Percentiles rank a stretch among this genome's conserved stretches.
Evolutionary conservation across 306 rosid species (phyloP).

Genomic region (Cucumis hystrix): DNA sequence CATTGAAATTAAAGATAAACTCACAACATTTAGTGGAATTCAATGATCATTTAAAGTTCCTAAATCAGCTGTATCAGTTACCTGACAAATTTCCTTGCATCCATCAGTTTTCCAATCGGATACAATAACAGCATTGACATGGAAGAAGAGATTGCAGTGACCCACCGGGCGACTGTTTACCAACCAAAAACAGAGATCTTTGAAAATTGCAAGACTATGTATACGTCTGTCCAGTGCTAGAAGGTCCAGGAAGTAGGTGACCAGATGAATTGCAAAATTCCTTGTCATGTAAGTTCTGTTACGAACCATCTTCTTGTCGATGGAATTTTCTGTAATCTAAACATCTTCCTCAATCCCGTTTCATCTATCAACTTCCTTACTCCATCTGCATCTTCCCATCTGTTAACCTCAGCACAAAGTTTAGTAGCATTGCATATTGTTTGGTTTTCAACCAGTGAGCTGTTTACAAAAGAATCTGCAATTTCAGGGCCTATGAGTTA

Average conservation of each 20-base stretch:
- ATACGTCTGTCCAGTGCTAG: no score
- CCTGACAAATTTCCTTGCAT: background rate
- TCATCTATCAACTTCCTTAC: conserved; percentile 6
- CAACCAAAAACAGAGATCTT: no score
- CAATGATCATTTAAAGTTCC: background rate
- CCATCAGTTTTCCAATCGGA: background rate
- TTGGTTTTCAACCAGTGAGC: background rate
- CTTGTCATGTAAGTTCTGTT: no score
- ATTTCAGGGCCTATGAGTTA: background rate
- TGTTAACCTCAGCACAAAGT: background rate
- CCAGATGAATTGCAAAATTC: no score
- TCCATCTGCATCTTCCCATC: conserved; percentile 7
- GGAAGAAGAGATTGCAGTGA: background rate
- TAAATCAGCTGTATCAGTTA: background rate
- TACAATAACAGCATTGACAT: background rate
- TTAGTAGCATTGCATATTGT: background rate
- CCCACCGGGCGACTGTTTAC: no score
- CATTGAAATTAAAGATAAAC: background rate
- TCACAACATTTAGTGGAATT: background rate
- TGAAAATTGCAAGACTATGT: no score
- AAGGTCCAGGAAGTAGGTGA: no score
- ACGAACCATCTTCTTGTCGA: no score
- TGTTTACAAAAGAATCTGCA: conserved; percentile 11
- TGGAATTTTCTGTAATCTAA: no score
- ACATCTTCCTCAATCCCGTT: background rate